These are phyloP conservation scores for Fraxinus greggii DNA, from an alignment of 305 asterid genomes.

Conservation along the genomic window DNA sequence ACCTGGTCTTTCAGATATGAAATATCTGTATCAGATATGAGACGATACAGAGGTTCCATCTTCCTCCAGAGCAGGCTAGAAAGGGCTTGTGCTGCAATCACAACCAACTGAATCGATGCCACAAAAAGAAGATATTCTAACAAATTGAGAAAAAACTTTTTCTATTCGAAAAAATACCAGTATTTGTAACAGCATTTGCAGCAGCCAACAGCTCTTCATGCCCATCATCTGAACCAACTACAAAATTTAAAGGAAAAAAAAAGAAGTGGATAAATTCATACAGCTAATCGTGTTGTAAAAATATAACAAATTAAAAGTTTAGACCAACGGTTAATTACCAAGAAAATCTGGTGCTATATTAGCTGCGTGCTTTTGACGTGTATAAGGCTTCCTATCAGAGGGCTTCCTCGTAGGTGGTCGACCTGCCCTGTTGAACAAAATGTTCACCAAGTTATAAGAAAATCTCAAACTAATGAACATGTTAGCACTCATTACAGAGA, in stretches of 20 bases:
- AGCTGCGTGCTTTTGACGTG: slow-evolving; percentile 69
- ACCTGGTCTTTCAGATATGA: slow-evolving; percentile 79
- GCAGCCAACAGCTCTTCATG: slow-evolving; percentile 93
- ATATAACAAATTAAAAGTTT: slow-evolving; percentile 9
- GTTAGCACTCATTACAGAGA: neutral
- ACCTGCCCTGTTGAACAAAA: slow-evolving; percentile 64
- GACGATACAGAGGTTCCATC: slow-evolving; percentile 72
- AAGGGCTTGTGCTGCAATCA: slow-evolving; percentile 67
- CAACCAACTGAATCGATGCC: slow-evolving; percentile 28
- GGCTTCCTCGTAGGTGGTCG: slow-evolving; percentile 83
- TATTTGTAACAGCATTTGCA: slow-evolving; percentile 70
- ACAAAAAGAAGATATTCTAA: slow-evolving; percentile 8
- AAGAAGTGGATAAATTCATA: neutral
- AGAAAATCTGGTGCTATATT: slow-evolving; percentile 65
- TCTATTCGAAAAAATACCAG: slow-evolving; percentile 49
- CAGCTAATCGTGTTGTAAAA: neutral
- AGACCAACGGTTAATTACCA: slow-evolving; percentile 38
- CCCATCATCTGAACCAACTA: slow-evolving; percentile 85
- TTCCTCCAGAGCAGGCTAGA: slow-evolving; percentile 79
- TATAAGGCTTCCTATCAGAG: slow-evolving; percentile 76
- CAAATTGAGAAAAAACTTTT: slow-evolving; percentile 15
- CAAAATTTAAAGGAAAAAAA: slow-evolving; percentile 12
- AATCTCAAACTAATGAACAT: neutral
- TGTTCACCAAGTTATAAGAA: slow-evolving; percentile 27
- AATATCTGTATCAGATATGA: slow-evolving; percentile 66